These are phyloP conservation scores for Wolfiporia cocos DNA, from an alignment of 1,284 basidiomycete species.

Conservation along the genomic window DNA sequence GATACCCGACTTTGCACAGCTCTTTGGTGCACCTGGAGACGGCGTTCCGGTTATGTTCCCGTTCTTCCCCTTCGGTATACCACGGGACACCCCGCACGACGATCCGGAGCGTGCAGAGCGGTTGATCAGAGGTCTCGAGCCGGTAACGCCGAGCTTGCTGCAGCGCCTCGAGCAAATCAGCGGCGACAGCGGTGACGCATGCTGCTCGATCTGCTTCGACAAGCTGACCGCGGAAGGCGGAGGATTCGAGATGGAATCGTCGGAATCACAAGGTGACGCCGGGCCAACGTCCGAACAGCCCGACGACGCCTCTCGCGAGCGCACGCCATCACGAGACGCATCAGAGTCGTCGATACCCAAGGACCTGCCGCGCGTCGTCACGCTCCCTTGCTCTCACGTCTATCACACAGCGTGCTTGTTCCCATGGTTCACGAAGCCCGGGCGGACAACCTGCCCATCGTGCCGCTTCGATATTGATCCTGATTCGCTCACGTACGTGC, in stretches of 20 bases:
- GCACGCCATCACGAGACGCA: too few relatives aligned
- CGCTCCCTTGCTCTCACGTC: constrained; percentile 71
- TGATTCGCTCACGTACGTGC: constrained; percentile 55
- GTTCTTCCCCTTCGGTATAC: constrained; percentile 16
- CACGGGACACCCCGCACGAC: constrained; percentile 41
- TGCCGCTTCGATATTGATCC: constrained; percentile 79
- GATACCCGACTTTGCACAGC: constrained; percentile 4
- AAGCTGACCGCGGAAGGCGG: constrained; percentile 45
- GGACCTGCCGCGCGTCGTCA: constrained; percentile 39
- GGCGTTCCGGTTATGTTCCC: constrained; percentile 13
- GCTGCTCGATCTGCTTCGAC: constrained; percentile 76
- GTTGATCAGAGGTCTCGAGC: constrained; percentile 57
- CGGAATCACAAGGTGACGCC: too few relatives aligned
- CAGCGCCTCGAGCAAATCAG: constrained; percentile 57
- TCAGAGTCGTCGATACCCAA: too few relatives aligned
- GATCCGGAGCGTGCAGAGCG: constrained; percentile 59
- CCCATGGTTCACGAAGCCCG: constrained; percentile 73
- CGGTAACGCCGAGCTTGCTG: constrained; percentile 60
- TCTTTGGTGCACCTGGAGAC: constrained; percentile 3
- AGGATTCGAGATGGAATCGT: constrained; percentile 24
- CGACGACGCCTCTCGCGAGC: constrained; percentile 13
- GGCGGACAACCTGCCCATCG: constrained; percentile 73
- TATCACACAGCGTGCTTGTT: constrained; percentile 72
- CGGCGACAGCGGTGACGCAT: constrained; percentile 35
- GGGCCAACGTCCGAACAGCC: too few relatives aligned